Base-by-base conservation (phyloP, 306 rosid species). In the Bauhinia variegata region DNA sequence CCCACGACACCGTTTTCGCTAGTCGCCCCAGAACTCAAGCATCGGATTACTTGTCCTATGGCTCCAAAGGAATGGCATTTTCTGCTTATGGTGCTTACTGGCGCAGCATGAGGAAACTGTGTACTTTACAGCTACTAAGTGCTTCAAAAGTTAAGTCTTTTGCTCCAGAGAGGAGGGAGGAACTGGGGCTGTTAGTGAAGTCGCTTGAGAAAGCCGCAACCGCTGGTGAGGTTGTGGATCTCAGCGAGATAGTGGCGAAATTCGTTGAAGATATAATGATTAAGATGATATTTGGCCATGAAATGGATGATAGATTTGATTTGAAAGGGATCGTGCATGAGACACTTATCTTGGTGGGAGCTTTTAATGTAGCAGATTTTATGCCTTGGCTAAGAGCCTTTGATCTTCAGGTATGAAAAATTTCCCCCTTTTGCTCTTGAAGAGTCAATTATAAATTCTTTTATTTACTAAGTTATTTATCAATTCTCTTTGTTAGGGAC, bases 361-460 rank as follows among this genome's bases (percentile, higher is more conserved):
- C 71, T 23, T 79, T 79, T 65, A 83, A 79, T 62, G 2, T 83
- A 2, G 53, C 78, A 5, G 87, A 83, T 79, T 79, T n/a, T 53
- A 14, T 70, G 56, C 80, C 84, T 46, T 59, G 69, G 77, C 61
- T 79, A 10, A 8, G 67, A 8, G 4, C 51, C 13, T 50, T 83
- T 69, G 84, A 83, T 73, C 34, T 51, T 65, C 84, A 79, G 80
- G 84, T 68, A 74, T 46, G 54, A 4, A 38, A 10, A 50, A 16
- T 0, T 3, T 47, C 4, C n/a, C 15, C 15, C 48, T n/a, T n/a
- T n/a, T n/a, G n/a, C n/a, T n/a, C n/a, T n/a, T n/a, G n/a, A n/a
- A n/a, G n/a, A n/a, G n/a, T n/a, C n/a, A n/a, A n/a, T n/a, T n/a
- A n/a, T n/a, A n/a, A n/a, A n/a, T n/a, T n/a, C n/a, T n/a, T n/a